Base-by-base conservation (phyloP, 257 asterid species). In the Plectranthus barbatus region DNA sequence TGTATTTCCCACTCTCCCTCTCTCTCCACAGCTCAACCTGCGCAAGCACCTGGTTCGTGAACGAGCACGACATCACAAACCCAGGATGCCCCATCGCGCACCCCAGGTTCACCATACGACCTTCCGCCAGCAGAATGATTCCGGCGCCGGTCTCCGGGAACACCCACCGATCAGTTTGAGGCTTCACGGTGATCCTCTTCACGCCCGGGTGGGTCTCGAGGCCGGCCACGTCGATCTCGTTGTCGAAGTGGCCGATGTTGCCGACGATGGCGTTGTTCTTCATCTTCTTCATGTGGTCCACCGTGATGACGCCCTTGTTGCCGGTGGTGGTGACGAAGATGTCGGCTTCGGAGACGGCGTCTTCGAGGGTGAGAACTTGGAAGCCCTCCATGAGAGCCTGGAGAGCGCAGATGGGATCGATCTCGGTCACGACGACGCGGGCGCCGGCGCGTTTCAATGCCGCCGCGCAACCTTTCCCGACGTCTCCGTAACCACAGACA, bases 291-390 rank as follows among this genome's bases (percentile, higher is more conserved):
- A 71, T 71, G 67, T 72, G 64, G 45, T 33, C 63, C 3, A 65
- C 72, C 76, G 65, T 72, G 56, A 64, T 72, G 72, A 72, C 65
- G 72, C 65, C 76, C 68, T 65, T 72, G 76, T 72, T 64, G 1
- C 76, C 72, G 1, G 76, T 64, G 72, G 76, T 72, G 68, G 76
- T n/a, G n/a, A n/a, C n/a, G n/a, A n/a, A n/a, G n/a, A n/a, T n/a
- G n/a, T n/a, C n/a, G n/a, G n/a, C n/a, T 72, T 64, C 57, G 0
- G 76, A 57, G n/a, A 72, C 57, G 0, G 20, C 76, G 2, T 64
- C 76, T 36, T 57, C 76, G 0, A 72, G 72, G 68, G 76, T 36
- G 0, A 72, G 72, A 3, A 72, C 72, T 14, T 72, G 68, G 72
- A 48, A 72, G 26, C 76, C 76, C 42, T 72, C 76, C 76, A 71